A percentile compares a stretch with the other conserved stretches of the same genome.
phyloP scores from a whole-genome alignment of 805 yeast genomes.

The Kodamaea sagamina region DNA sequence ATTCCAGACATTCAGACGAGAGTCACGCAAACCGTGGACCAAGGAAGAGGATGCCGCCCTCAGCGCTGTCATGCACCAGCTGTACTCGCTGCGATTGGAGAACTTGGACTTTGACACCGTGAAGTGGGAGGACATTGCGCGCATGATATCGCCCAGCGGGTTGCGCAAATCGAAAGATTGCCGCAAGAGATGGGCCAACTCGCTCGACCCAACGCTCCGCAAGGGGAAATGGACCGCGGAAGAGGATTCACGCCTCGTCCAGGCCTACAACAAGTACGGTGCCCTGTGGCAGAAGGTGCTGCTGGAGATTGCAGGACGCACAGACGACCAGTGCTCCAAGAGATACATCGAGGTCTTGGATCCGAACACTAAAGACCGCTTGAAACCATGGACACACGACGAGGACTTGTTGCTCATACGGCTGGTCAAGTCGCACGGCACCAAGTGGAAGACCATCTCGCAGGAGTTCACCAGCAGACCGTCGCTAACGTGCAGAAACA shows the following conservation, averaged over 20 bases:
- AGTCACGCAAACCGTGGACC: slow-evolving; percentile 70
- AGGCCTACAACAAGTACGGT: slow-evolving; percentile 69
- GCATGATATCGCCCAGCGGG: slow-evolving; percentile 40
- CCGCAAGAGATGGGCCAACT: slow-evolving; percentile 82
- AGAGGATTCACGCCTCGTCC: slow-evolving; percentile 68
- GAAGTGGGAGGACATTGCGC: slow-evolving; percentile 63
- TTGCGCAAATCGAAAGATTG: slow-evolving; percentile 77
- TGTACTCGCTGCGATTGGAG: slow-evolving; percentile 27
- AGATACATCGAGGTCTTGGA: slow-evolving; percentile 86
- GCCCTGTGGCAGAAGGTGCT: slow-evolving; percentile 87
- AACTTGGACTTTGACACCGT: slow-evolving; percentile 42
- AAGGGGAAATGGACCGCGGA: slow-evolving; percentile 86
- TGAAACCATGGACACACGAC: slow-evolving; percentile 74
- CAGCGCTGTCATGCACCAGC: slow-evolving; percentile 41
- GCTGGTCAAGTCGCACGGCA: slow-evolving; percentile 70
- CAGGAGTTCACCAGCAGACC: slow-evolving; percentile 75
- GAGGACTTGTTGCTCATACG: slow-evolving; percentile 75
- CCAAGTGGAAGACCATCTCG: slow-evolving; percentile 86
- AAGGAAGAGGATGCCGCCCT: slow-evolving; percentile 67
- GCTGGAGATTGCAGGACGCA: slow-evolving; percentile 73
- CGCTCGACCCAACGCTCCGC: slow-evolving; percentile 76
- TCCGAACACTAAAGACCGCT: slow-evolving; percentile 74
- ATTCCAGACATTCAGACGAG: slow-evolving; percentile 68
- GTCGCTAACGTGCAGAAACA: slow-evolving; percentile 83
- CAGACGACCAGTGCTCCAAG: slow-evolving; percentile 94